phyloP scores from a whole-genome alignment of 2,329 filamentous ascomycete genomes.

The Pseudomassariella vexata region DNA sequence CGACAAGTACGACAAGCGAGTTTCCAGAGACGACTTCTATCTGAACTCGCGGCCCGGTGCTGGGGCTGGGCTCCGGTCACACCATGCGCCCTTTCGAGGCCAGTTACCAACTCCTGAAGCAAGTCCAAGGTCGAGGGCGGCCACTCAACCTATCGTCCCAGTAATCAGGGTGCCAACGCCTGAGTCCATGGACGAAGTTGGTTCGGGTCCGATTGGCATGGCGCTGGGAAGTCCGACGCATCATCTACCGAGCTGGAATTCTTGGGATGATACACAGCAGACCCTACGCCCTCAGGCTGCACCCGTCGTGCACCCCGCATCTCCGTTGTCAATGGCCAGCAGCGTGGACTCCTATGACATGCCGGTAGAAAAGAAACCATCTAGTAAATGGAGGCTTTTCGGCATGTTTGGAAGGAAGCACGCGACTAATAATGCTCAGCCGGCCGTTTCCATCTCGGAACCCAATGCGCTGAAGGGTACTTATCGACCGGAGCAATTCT shows the following conservation, averaged over 20 bases:
- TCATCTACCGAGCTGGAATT: constrained; percentile 22
- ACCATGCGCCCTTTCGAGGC: constrained; percentile 34
- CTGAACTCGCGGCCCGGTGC: constrained; percentile 23
- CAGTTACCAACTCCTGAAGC: constrained; percentile 37
- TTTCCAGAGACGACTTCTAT: constrained; percentile 39
- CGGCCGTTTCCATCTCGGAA: constrained; percentile 11
- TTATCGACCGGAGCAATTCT: constrained; percentile 10
- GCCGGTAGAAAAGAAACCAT: constrained; percentile 37
- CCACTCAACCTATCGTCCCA: constrained; percentile 22
- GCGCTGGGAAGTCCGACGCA: constrained; percentile 65
- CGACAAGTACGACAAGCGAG: constrained; percentile 31
- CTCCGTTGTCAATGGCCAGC: constrained; percentile 15
- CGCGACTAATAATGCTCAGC: constrained; percentile 18
- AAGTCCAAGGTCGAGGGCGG: constrained; percentile 27
- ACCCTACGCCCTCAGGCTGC: constrained; percentile 10
- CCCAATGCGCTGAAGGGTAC: constrained; percentile 14
- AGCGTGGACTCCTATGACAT: constrained; percentile 15
- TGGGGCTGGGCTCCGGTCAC: constrained; percentile 29
- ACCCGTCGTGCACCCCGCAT: constrained; percentile 8
- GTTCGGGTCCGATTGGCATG: constrained; percentile 57
- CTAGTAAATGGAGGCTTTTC: constrained; percentile 56
- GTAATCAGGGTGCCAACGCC: constrained; percentile 33
- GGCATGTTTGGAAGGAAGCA: constrained; percentile 44
- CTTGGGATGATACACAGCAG: constrained; percentile 13
- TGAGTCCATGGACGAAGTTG: constrained; percentile 35